Evolutionary conservation across 768 basidiomycete species (phyloP), one percentile per base, ranked within the genome.

Genomic region (Clitopilus passeckerianus): DNA sequence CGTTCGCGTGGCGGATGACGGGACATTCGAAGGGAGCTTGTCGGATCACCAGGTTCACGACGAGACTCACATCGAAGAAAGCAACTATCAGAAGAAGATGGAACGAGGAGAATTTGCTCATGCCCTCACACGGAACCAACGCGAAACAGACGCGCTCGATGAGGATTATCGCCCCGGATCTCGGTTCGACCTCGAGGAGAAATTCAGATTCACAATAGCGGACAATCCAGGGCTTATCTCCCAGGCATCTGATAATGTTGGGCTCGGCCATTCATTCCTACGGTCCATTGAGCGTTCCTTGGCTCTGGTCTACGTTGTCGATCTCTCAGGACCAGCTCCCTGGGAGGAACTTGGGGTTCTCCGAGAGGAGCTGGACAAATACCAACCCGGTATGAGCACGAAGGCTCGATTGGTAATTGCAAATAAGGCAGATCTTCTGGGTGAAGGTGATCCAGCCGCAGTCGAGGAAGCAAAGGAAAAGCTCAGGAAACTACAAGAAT

Each of bases 211-310:
- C 78, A 97, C 94, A 14, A 87, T 99, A 64, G 92, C 95, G 35
- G 97, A 99, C 74, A 98, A 98, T 68, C 97, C 97, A 0, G 97
- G 97, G 7, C 85, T 98, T 50, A 87, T 98, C 59, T 82, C 85
- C 8, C 79, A 82, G 14, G 91, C 95, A 2, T 91, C 93, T 2
- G 86, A 93, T 66, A 91, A 96, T 69, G 86, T 93, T 54, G 97
- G 95, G 3, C 82, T 98, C 1, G 97, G 96, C 0, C 94, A 98
- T 72, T 89, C 91, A 1, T 98, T 98, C 78, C 74, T 99, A 27
- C 86, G 94, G 12, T 89, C 93, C 0, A 92, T 98, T 71, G 95
- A 98, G 68, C 87, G 97, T 5, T 93, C 93, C 12, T 85, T 87
- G 30, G 92, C 91, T 6, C 83, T 98, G 6, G 91, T 86, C 2